A percentile compares a stretch with the other conserved stretches of the same genome.
These are phyloP conservation scores for Schizophyllum amplum DNA, from an alignment of 1,284 basidiomycete species.

Conservation along the genomic window DNA sequence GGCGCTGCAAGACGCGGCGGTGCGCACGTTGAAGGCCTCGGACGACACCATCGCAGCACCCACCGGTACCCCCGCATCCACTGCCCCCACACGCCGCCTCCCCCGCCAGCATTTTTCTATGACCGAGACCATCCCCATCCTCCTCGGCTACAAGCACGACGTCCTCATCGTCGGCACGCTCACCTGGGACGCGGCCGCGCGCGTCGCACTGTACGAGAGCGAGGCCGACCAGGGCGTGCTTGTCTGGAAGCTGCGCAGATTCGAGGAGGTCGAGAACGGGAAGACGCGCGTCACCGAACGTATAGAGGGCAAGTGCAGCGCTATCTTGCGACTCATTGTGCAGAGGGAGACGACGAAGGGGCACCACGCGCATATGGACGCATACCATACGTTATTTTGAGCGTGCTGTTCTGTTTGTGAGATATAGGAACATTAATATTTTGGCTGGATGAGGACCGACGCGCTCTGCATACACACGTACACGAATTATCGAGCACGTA, in stretches of 20 bases:
- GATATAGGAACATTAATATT: no score
- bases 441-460: no score
- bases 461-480: no score
- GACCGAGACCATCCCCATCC: conserved; percentile 23
- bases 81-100: conserved; percentile 5
- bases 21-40: conserved; percentile 11
- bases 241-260: conserved; percentile 25
- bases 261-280: conserved; percentile 18
- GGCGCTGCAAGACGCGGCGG: conserved; percentile 13
- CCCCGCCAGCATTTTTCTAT: conserved; percentile 24
- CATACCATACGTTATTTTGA: conserved; percentile 19
- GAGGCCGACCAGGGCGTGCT: conserved; percentile 17
- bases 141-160: conserved; percentile 21
- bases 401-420: no score
- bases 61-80: neutral
- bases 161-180: conserved; percentile 23
- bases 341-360: conserved; percentile 19
- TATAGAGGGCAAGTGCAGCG: conserved; percentile 23
- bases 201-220: conserved; percentile 23
- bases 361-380: conserved; percentile 24
- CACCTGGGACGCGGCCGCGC: conserved; percentile 23
- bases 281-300: conserved; percentile 24
- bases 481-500: no score
- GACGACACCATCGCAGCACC: neutral
- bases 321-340: conserved; percentile 19